Percentiles rank a stretch among this genome's conserved stretches.
Evolutionary conservation across 1,284 basidiomycete species (phyloP).

Genomic region (Cutaneotrichosporon sp.): DNA sequence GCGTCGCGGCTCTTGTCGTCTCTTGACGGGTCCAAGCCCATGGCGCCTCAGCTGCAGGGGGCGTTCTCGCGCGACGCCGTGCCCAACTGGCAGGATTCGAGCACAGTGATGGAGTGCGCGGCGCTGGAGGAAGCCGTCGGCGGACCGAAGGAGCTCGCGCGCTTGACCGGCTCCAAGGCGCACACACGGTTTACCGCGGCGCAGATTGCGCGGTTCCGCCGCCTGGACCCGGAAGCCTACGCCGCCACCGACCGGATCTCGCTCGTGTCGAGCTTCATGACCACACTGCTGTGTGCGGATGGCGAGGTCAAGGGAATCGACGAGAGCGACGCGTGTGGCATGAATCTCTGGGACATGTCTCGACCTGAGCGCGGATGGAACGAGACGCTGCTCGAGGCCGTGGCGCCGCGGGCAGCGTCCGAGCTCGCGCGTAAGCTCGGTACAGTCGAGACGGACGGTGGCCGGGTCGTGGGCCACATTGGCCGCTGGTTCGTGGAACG

Average conservation of each 20-base stretch:
- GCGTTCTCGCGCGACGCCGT: slow-evolving; percentile 68
- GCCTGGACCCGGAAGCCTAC: slow-evolving; percentile 60
- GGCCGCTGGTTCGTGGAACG: slow-evolving; percentile 65
- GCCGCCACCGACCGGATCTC: slow-evolving; percentile 64
- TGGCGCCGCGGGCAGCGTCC: slow-evolving; percentile 50
- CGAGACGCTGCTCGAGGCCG: slow-evolving; percentile 55
- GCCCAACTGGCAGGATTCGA: slow-evolving; percentile 91
- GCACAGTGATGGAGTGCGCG: slow-evolving; percentile 68
- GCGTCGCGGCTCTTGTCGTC: slow-evolving; percentile 56
- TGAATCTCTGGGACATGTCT: slow-evolving; percentile 72
- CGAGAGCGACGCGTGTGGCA: slow-evolving; percentile 72
- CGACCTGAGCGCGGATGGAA: slow-evolving; percentile 66
- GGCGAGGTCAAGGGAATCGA: slow-evolving; percentile 48
- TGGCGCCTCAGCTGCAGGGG: slow-evolving; percentile 49
- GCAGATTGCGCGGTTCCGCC: slow-evolving; percentile 72
- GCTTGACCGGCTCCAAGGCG: slow-evolving; percentile 73
- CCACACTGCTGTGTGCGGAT: slow-evolving; percentile 63
- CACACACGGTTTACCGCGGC: slow-evolving; percentile 84
- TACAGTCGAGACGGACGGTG: slow-evolving; percentile 64
- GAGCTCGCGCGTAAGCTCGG: slow-evolving; percentile 69
- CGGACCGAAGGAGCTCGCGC: slow-evolving; percentile 64
- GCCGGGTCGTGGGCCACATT: slow-evolving; percentile 63
- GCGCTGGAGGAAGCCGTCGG: slow-evolving; percentile 61
- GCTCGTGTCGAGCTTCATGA: slow-evolving; percentile 75
- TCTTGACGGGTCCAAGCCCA: slow-evolving; percentile 54